Evolutionary conservation across 2,329 filamentous ascomycete genomes (phyloP).

Genomic region (Cladosporium velox): DNA sequence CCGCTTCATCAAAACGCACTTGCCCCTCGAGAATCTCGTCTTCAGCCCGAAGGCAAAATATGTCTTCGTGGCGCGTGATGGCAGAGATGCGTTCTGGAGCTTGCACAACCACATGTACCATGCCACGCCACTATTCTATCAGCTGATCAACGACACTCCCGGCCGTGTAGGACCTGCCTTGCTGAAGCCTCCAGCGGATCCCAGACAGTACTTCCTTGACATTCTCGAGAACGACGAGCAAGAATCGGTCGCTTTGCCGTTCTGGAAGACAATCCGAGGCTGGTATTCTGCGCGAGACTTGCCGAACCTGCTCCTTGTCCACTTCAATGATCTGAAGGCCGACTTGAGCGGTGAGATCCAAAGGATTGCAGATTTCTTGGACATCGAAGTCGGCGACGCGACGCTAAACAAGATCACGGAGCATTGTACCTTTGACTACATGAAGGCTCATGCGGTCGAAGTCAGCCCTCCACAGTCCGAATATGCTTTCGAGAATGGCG

Average conservation of each 20-base stretch:
- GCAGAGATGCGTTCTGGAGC: slow-evolving; percentile 3
- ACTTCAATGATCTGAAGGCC: slow-evolving; percentile 7
- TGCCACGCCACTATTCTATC: slow-evolving; percentile 2
- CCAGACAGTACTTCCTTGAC: slow-evolving; percentile 8
- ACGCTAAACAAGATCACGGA: not conserved
- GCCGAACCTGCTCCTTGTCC: slow-evolving; percentile 6
- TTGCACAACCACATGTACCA: slow-evolving; percentile 8
- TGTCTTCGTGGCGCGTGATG: slow-evolving; percentile 4
- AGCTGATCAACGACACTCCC: slow-evolving; percentile 1
- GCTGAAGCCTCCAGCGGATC: not conserved
- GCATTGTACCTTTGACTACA: slow-evolving; percentile 5
- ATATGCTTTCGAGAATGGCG: not conserved
- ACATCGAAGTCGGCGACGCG: not conserved
- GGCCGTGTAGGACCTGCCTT: not conserved
- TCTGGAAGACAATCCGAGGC: not conserved
- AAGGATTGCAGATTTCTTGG: slow-evolving; percentile 6
- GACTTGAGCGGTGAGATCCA: slow-evolving; percentile 5
- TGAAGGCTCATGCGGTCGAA: slow-evolving; percentile 1
- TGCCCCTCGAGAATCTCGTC: not conserved
- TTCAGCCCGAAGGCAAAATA: slow-evolving; percentile 9
- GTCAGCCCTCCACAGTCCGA: not conserved
- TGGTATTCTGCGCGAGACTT: slow-evolving; percentile 2
- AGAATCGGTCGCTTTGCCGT: not conserved
- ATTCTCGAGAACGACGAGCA: slow-evolving; percentile 1
- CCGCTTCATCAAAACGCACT: slow-evolving; percentile 5